Base-by-base conservation (phyloP, 2,329 filamentous ascomycete species). In the Raffaelea arxii region DNA sequence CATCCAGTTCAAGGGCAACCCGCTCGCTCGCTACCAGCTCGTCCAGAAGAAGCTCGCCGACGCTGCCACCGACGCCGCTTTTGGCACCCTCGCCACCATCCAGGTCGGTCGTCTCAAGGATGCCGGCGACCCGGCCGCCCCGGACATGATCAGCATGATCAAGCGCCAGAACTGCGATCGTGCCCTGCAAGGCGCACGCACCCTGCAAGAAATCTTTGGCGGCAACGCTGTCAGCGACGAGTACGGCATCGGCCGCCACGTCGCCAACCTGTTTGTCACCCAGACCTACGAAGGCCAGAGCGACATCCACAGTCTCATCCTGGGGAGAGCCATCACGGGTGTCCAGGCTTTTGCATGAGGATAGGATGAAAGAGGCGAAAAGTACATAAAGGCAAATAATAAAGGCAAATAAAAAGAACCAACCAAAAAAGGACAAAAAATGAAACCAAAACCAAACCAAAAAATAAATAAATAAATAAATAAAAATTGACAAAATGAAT, bases 261-360 rank as follows among this genome's bases (percentile, higher is more conserved):
- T 96, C 49, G 84, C 91, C 47, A 98, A 98, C 64, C 65, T 98
- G 53, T 98, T 94, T 65, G 92, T 98, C 45, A 94, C 91, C 46
- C 91, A 97, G 69, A 97, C 91, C 2, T 98, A 98, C 57, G 92
- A 98, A 68, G 92, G 92, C 21, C 92, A 97, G 68, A 96, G 90
- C 61, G 92, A 97, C 66, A 97, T 97, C 62, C 92, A 97, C 65
- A 80, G 88, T 59, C 49, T 84, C 58, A 84, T 85, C 57, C 59
- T 85, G 43, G 81, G 82, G 46, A 70, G 80, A 51, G 80, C 80
- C 14, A 84, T 85, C 49, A 56, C 55, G 4, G 55, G 55, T 21
- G 68, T 91, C 22, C 87, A 92, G 65, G 86, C 86, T 7, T 92
- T 92, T 70, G 81, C 78, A 46, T 86, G n/a, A n/a, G n/a, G n/a